Base-by-base conservation (phyloP, 306 rosid species). In the Corylus heterophylla region DNA sequence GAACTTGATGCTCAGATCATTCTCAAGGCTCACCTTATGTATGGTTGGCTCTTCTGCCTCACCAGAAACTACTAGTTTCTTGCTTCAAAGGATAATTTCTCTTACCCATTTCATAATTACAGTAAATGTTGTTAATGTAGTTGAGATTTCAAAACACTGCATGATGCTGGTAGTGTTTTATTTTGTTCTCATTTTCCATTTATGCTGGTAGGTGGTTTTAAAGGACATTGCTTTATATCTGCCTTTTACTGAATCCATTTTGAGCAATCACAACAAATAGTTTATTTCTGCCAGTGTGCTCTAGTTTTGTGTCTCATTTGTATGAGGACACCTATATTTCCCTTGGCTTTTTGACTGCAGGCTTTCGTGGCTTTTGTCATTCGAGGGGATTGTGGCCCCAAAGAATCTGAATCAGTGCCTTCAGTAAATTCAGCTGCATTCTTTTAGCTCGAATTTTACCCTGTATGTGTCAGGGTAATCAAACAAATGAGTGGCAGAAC, bases 1-100 rank as follows among this genome's bases (percentile, higher is more conserved):
- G 54, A 18, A 76, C 8, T 58, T 58, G 64, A 70, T 12, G 45
- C 76, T 29, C 58, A n/a, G 48, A 58, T 85, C 74, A 47, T 66
- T 78, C 67, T 61, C 11, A 27, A 59, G 74, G 74, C 69, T 64
- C 42, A 64, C 71, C 37, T 54, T 42, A 47, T 18, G 8, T 56
- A 47, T 61, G 17, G 63, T 54, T 52, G 51, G 29, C 20, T 82
- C 44, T 75, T 74, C 47, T 74, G 70, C 52, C 47, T 71, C 77
- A 73, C 69, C 48, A 76, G 59, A 69, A 56, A 50, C 69, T 47
- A 50, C 69, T 47, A 14, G 44, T 37, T 76, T 76, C 18, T 74
- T 76, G 58, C 68, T 76, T 18, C 27, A 67, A 67, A 18, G 48
- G 14, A 67, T 3, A 48, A 22, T 42, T 82, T 72, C 63, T 18